phyloP scores from a whole-genome alignment of 192 early-diverging fungal species.

The Allomyces macrogynus region DNA sequence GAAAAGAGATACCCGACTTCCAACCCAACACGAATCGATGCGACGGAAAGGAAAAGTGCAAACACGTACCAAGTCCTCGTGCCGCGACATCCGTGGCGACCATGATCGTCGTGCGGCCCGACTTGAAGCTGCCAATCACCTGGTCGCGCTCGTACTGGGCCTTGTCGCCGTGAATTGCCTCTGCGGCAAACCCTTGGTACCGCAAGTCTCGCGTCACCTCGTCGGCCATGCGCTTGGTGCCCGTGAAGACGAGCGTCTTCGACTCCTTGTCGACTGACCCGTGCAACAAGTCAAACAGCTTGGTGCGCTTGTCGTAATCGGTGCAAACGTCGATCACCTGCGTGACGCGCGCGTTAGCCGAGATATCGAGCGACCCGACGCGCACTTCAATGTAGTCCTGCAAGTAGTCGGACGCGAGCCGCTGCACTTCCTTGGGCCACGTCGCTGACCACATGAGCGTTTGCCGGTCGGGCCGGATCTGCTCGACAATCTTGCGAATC shows the following conservation, averaged over 20 bases:
- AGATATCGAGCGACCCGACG: slow-evolving; percentile 70
- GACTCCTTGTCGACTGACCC: slow-evolving; percentile 14
- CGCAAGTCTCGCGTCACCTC: slow-evolving; percentile 45
- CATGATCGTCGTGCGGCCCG: slow-evolving; percentile 58
- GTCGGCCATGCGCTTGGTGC: slow-evolving; percentile 23
- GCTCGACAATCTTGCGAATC: slow-evolving; percentile 64
- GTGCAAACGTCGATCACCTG: slow-evolving; percentile 87
- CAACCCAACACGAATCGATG: too few relatives aligned
- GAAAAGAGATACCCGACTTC: too few relatives aligned
- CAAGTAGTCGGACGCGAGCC: slow-evolving; percentile 69
- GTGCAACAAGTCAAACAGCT: slow-evolving; percentile 52
- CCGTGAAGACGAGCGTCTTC: slow-evolving; percentile 30
- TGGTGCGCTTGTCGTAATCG: slow-evolving; percentile 44
- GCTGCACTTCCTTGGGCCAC: slow-evolving; percentile 78
- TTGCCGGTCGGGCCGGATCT: slow-evolving; percentile 54
- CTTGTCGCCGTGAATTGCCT: slow-evolving; percentile 82
- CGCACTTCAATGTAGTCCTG: slow-evolving; percentile 56
- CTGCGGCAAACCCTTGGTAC: slow-evolving; percentile 57
- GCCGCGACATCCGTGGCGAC: slow-evolving; percentile 88
- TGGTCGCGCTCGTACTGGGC: slow-evolving; percentile 58
- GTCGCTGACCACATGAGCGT: slow-evolving; percentile 94
- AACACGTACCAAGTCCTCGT: slow-evolving; percentile 54
- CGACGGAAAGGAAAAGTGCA: background rate
- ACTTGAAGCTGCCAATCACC: slow-evolving; percentile 62
- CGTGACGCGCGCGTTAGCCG: slow-evolving; percentile 63